Percentiles rank a stretch among this genome's conserved stretches.
Evolutionary conservation across 1,139 yeast species (phyloP).

Genomic region (Saccharomyces hybrid): DNA sequence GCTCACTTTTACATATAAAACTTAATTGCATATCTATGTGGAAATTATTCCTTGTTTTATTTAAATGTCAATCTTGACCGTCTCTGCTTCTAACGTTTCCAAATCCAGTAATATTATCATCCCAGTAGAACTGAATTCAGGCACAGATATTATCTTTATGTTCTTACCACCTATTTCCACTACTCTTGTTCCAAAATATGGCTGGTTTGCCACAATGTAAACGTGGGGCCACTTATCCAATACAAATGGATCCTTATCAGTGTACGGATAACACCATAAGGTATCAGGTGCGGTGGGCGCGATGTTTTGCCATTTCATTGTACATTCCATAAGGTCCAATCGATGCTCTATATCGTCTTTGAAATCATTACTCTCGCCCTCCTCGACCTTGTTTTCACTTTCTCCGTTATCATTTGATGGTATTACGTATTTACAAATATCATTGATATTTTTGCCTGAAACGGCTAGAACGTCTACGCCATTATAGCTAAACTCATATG

Average conservation of each 20-base stretch:
- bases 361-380: conserved; percentile 17
- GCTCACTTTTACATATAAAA: not conserved
- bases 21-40: not conserved
- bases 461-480: conserved; percentile 59
- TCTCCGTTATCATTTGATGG: conserved; percentile 28
- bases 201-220: conserved; percentile 81
- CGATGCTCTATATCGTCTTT: conserved; percentile 34
- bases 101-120: conserved; percentile 62
- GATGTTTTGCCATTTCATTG: conserved; percentile 75
- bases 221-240: conserved; percentile 75
- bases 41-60: conserved; percentile 1
- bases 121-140: conserved; percentile 60
- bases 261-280: conserved; percentile 78
- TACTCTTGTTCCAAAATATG: conserved; percentile 35
- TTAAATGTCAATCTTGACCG: conserved; percentile 32
- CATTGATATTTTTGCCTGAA: conserved; percentile 79
- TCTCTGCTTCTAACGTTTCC: conserved; percentile 46
- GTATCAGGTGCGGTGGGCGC: conserved; percentile 98
- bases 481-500: conserved; percentile 56
- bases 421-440: conserved; percentile 58
- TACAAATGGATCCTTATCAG: conserved; percentile 75
- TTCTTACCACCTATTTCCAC: conserved; percentile 12
- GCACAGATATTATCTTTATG: conserved; percentile 52
- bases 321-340: conserved; percentile 55
- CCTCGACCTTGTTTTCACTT: not conserved